A percentile compares a stretch with the other conserved stretches of the same genome.
Evolutionary conservation across 306 rosid species (phyloP).

Genomic region (Quercus dentata): DNA sequence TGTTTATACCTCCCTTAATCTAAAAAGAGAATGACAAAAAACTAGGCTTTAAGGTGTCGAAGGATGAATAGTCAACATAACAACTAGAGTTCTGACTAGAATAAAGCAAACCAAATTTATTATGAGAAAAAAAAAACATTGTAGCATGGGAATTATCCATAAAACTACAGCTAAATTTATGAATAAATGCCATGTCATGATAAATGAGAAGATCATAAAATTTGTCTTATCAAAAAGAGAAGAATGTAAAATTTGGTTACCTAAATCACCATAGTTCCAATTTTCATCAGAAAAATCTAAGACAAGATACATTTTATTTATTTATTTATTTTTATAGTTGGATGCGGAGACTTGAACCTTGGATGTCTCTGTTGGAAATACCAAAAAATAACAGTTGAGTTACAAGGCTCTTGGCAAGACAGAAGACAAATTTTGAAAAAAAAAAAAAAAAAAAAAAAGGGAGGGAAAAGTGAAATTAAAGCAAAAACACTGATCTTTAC

Average conservation of each 20-base stretch:
- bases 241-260: not conserved
- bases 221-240: not conserved
- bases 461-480: not conserved
- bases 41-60: not conserved
- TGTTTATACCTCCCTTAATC: not conserved
- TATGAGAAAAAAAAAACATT: not conserved
- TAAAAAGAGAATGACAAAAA: not conserved
- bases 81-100: not conserved
- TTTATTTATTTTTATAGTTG: no score
- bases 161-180: not conserved
- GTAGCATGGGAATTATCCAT: not conserved
- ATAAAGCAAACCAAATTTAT: not conserved
- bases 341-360: no score
- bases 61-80: not conserved
- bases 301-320: not conserved
- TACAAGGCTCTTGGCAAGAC: no score
- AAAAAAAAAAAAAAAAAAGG: no score
- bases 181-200: not conserved
- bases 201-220: not conserved
- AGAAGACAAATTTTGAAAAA: not conserved
- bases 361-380: no score
- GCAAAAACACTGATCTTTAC: conserved; percentile 6
- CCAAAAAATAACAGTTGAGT: no score
- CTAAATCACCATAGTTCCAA: not conserved
- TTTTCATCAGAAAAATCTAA: not conserved